A percentile compares a stretch with the other conserved stretches of the same genome.
Evolutionary conservation across 2,329 filamentous ascomycete genomes (phyloP).

Genomic region (Diplodia mutila): DNA sequence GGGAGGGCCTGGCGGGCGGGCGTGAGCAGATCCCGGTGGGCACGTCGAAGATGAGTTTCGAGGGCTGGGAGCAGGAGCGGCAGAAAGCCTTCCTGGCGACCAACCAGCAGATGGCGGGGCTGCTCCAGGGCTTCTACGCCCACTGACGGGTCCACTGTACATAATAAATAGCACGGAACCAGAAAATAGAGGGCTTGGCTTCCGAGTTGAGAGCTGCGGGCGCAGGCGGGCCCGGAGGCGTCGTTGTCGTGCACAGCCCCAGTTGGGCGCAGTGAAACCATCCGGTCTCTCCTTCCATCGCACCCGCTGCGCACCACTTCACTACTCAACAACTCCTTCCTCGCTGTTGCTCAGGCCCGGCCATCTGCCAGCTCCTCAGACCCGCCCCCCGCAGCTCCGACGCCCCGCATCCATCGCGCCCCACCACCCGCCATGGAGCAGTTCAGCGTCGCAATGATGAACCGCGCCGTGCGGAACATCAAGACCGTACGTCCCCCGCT

Average conservation of each 20-base stretch:
- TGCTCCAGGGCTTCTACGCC: constrained; percentile 21
- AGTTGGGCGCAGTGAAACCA: constrained; percentile 16
- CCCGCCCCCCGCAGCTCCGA: neutral
- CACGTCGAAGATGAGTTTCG: constrained; percentile 45
- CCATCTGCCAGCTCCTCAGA: neutral
- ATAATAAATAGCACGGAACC: too few relatives aligned
- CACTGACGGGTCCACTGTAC: neutral
- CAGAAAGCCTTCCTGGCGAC: constrained; percentile 41
- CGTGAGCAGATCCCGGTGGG: constrained; percentile 59
- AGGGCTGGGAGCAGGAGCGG: constrained; percentile 53
- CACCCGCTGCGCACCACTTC: neutral
- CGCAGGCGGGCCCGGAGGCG: neutral
- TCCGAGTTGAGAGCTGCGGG: neutral
- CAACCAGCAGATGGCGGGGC: constrained; percentile 20
- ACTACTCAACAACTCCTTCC: too few relatives aligned
- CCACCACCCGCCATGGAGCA: constrained; percentile 38
- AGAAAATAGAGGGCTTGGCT: too few relatives aligned
- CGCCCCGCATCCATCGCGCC: constrained; percentile 1
- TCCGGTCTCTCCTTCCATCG: constrained; percentile 10
- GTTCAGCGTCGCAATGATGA: constrained; percentile 65
- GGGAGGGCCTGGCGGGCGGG: constrained; percentile 49
- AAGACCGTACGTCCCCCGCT: constrained; percentile 67
- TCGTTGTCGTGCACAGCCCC: constrained; percentile 9
- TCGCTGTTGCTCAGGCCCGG: neutral
- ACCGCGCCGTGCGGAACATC: constrained; percentile 84